phyloP scores from a whole-genome alignment of 306 rosid species.

The Vigna nakashimae region DNA sequence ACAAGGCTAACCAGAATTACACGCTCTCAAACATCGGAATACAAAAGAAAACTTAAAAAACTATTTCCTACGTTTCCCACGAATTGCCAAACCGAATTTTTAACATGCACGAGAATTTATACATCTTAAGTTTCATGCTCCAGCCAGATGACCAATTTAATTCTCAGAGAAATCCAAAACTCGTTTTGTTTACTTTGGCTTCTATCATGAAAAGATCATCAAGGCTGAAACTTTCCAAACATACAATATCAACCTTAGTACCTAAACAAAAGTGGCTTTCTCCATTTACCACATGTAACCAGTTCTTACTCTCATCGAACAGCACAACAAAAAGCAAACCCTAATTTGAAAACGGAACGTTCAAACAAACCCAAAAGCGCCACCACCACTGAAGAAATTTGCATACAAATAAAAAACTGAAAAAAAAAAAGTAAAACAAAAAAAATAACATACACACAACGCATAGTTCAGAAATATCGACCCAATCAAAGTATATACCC shows the following conservation, averaged over 20 bases:
- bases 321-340: constrained; percentile 9
- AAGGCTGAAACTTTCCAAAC: constrained; percentile 1
- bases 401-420: not conserved
- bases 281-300: not conserved
- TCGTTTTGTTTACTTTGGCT: not conserved
- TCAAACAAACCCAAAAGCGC: not conserved
- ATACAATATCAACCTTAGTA: not conserved
- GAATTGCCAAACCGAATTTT: constrained; percentile 2
- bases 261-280: not conserved
- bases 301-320: not conserved
- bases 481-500: constrained; percentile 56
- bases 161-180: not conserved
- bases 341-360: constrained; percentile 41
- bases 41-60: not conserved
- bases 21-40: not conserved
- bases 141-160: not conserved
- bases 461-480: not conserved
- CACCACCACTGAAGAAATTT: not conserved
- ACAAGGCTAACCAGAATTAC: not conserved
- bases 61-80: not conserved
- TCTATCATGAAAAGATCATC: not conserved
- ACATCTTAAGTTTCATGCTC: not conserved
- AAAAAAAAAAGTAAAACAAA: not conserved
- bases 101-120: not conserved
- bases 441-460: not conserved